Percentiles rank a stretch among this genome's conserved stretches.
These are phyloP conservation scores for Phytophthora lateralis DNA, from an alignment of 352 stramenopile species.

Conservation along the genomic window DNA sequence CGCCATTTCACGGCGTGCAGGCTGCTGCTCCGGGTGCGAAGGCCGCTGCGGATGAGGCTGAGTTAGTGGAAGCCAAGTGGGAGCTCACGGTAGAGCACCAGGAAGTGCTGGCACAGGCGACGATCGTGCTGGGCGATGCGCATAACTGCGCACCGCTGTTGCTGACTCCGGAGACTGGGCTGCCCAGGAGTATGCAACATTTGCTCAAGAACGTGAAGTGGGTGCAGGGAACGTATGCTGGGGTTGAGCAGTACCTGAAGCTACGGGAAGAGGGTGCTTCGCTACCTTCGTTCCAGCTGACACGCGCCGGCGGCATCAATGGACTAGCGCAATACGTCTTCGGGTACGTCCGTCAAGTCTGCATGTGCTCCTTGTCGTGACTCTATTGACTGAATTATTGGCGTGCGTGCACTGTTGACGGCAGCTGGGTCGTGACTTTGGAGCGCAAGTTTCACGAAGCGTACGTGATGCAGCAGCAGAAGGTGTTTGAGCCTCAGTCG, in stretches of 20 bases:
- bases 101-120: slow-evolving; percentile 43
- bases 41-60: background rate
- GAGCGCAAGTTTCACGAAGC: slow-evolving; percentile 70
- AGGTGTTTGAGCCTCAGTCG: slow-evolving; percentile 40
- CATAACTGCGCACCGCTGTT: slow-evolving; percentile 50
- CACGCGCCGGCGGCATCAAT: slow-evolving; percentile 63
- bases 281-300: slow-evolving; percentile 45
- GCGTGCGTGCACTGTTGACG: background rate
- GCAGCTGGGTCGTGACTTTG: slow-evolving; percentile 61
- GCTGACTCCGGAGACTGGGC: slow-evolving; percentile 24
- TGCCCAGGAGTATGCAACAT: slow-evolving; percentile 32
- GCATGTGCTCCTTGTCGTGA: background rate
- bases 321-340: slow-evolving; percentile 76
- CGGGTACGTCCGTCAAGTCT: slow-evolving; percentile 30
- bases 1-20: slow-evolving; percentile 30
- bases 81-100: slow-evolving; percentile 39
- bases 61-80: slow-evolving; percentile 31
- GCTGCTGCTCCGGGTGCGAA: slow-evolving; percentile 23
- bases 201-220: slow-evolving; percentile 52
- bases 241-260: slow-evolving; percentile 57
- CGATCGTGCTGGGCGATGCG: slow-evolving; percentile 57
- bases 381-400: background rate
- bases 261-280: slow-evolving; percentile 17
- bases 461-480: slow-evolving; percentile 39
- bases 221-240: slow-evolving; percentile 71